Base-by-base conservation (phyloP, 1,284 basidiomycete genomes). In the Hortiboletus rubellus region DNA sequence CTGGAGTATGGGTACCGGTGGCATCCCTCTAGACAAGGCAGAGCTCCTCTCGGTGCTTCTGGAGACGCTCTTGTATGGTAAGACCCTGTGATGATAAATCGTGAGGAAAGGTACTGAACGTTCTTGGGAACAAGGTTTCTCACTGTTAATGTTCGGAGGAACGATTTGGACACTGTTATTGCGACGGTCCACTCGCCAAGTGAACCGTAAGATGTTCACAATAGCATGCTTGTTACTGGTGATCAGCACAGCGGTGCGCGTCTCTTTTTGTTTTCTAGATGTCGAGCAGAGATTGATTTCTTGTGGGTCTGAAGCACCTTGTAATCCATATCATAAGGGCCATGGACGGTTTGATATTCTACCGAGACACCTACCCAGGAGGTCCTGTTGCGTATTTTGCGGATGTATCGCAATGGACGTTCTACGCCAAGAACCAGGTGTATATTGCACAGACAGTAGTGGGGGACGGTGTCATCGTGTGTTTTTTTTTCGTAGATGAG, bases 401-500 rank as follows among this genome's bases (percentile, higher is more conserved):
- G 1, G 56, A 66, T 41, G 54, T 64, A 27, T 63, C 71, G 3
- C 57, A 67, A 22, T 55, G 58, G 43, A 72, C 70, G n/a, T 71
- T 65, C 31, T 55, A 68, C 14, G 61, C 45, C 33, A 69, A 70
- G 58, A 68, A 59, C 48, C 59, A 59, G 6, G 36, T 74, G 6
- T 74, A 68, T 52, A 61, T 63, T 24, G 53, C 62, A 10, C 71
- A 74, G 46, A 72, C 71, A 3, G 62, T 73, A 24, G 61, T 73
- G 36, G 67, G 71, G 3, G 71, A 74, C 34, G 66, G 63, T 10
- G 68, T 71, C 8, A 62, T 73, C 11, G 72, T 73, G 24, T 54
- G 65, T 62, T 22, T 37, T 38, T 7, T 17, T 12, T 36, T 14
- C 7, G 11, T 37, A 22, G 22, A 38, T 10, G 11, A 34, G 27